A percentile compares a stretch with the other conserved stretches of the same genome.
Conservation (phyloP, 1,284 basidiomycete species). For the Ceratobasidium sp. region DNA sequence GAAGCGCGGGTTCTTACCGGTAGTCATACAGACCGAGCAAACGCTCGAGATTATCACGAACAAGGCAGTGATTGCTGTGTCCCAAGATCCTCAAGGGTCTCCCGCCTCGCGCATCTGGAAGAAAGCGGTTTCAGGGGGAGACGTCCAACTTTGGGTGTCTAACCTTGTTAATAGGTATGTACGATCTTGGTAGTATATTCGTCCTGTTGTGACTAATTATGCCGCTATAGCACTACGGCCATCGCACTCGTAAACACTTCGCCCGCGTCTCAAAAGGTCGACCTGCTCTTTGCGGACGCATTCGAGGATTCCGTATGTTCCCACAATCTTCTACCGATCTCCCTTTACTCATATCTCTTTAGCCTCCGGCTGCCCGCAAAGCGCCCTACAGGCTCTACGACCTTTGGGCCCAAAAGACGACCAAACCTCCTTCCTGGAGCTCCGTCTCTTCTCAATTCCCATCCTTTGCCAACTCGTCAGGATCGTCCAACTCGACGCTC, state of each 20-base stretch:
- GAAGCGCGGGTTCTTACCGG: constrained; percentile 46
- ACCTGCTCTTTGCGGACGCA: constrained; percentile 57
- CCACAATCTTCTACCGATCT: not conserved
- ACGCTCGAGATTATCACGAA: constrained; percentile 50
- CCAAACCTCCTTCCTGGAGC: constrained; percentile 15
- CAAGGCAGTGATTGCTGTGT: constrained; percentile 48
- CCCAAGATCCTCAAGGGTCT: constrained; percentile 45
- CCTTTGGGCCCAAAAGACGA: constrained; percentile 59
- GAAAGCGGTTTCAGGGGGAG: constrained; percentile 37
- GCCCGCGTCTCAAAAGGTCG: constrained; percentile 55
- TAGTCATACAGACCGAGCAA: constrained; percentile 50
- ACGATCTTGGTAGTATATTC: not conserved
- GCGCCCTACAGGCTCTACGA: constrained; percentile 57
- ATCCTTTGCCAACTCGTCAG: constrained; percentile 21
- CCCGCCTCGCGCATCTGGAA: constrained; percentile 48
- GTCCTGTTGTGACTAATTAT: not conserved
- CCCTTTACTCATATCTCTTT: not conserved
- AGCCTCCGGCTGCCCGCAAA: constrained; percentile 53
- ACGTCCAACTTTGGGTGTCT: constrained; percentile 47
- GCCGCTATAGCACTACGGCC: constrained; percentile 50
- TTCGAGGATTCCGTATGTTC: constrained; percentile 57
- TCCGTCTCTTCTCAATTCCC: constrained; percentile 38
- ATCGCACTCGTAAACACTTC: constrained; percentile 60
- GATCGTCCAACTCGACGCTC: constrained; percentile 18
- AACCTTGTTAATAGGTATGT: constrained; percentile 45